phyloP scores from a whole-genome alignment of 495 filamentous ascomycete genomes.

The Aspergillus avenaceus region DNA sequence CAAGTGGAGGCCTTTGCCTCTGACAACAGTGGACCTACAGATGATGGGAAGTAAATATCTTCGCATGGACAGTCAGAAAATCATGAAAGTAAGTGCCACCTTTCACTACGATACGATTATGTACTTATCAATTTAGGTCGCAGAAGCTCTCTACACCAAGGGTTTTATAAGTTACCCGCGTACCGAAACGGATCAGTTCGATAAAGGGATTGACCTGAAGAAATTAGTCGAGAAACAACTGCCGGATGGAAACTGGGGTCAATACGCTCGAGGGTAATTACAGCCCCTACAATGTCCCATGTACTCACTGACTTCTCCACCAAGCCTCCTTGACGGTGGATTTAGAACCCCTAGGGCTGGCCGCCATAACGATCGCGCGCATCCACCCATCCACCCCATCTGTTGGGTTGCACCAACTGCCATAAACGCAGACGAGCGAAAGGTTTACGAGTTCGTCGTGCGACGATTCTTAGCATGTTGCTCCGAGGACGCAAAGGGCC shows the following conservation, averaged over 20 bases:
- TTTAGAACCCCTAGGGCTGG: conserved; percentile 81
- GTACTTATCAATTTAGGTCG: conserved; percentile 42
- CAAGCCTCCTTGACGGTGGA: conserved; percentile 65
- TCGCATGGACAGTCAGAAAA: conserved; percentile 75
- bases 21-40: conserved; percentile 98
- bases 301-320: conserved; percentile 7
- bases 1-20: conserved; percentile 88
- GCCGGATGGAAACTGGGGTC: conserved; percentile 70
- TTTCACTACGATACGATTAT: neutral
- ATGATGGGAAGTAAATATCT: conserved; percentile 89
- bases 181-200: conserved; percentile 96
- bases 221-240: conserved; percentile 81
- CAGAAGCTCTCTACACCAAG: conserved; percentile 86
- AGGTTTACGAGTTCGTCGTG: conserved; percentile 90
- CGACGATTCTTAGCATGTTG: conserved; percentile 95
- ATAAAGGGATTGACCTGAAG: conserved; percentile 80
- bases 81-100: conserved; percentile 63
- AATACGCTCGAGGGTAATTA: conserved; percentile 64
- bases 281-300: neutral
- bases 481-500: conserved; percentile 86
- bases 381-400: conserved; percentile 95
- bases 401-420: conserved; percentile 63
- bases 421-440: conserved; percentile 61
- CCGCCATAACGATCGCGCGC: conserved; percentile 88
- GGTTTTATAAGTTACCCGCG: conserved; percentile 96